Conservation (phyloP, 352 stramenopile species). For the Phytophthora citricola region DNA sequence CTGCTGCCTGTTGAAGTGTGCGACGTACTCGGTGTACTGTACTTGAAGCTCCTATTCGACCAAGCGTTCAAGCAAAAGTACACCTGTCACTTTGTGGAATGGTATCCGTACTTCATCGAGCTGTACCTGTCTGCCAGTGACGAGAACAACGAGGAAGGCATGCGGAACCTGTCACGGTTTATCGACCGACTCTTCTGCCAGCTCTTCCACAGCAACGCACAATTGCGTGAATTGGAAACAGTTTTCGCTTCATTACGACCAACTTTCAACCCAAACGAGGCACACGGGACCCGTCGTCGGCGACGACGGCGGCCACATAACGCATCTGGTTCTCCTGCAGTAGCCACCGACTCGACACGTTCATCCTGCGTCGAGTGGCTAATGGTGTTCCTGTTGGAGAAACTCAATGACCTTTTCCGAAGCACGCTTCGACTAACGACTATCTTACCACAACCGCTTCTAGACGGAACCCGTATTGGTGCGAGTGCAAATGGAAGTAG, state of each 20-base stretch:
- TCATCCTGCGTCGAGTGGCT: constrained; percentile 69
- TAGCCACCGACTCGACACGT: constrained; percentile 24
- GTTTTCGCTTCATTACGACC: constrained; percentile 46
- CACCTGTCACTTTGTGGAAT: constrained; percentile 82
- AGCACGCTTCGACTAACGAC: constrained; percentile 66
- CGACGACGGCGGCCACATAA: constrained; percentile 18
- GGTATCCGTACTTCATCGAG: constrained; percentile 84
- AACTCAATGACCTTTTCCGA: constrained; percentile 71
- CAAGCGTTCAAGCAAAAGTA: constrained; percentile 84
- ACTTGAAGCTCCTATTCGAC: constrained; percentile 85
- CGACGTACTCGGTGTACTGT: constrained; percentile 82
- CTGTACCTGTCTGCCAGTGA: constrained; percentile 71
- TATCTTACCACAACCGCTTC: constrained; percentile 39
- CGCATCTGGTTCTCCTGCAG: constrained; percentile 11
- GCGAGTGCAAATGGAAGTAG: constrained; percentile 21
- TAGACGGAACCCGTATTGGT: constrained; percentile 16
- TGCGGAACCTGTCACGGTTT: constrained; percentile 80
- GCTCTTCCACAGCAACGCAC: constrained; percentile 83
- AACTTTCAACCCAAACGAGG: constrained; percentile 18
- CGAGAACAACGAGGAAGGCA: constrained; percentile 77
- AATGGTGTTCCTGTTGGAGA: constrained; percentile 70
- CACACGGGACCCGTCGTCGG: constrained; percentile 1
- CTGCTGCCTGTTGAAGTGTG: constrained; percentile 74
- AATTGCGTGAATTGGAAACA: constrained; percentile 72
- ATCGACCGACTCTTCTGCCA: constrained; percentile 88